Evolutionary conservation across 805 yeast genomes (phyloP).

Genomic region (Candida andamanensis): DNA sequence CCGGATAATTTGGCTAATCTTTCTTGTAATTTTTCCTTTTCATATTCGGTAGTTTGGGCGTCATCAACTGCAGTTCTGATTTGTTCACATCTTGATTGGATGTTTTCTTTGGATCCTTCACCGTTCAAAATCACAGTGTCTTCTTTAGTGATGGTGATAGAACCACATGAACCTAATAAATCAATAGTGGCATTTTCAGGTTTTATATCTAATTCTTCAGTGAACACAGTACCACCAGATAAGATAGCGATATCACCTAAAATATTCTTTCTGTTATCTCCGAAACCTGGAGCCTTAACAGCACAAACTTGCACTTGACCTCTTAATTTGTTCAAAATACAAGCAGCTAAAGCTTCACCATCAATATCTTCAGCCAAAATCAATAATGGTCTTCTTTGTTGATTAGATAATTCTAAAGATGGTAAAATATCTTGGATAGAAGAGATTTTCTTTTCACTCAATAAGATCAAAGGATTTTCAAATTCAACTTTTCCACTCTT

Average conservation of each 20-base stretch:
- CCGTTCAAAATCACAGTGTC: conserved; percentile 94
- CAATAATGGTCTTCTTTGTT: conserved; percentile 86
- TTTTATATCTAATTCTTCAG: conserved; percentile 92
- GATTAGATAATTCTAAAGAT: conserved; percentile 87
- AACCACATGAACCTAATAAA: conserved; percentile 85
- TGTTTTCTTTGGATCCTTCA: conserved; percentile 76
- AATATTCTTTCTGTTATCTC: conserved; percentile 96
- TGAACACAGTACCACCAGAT: conserved; percentile 87
- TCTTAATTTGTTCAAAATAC: conserved; percentile 93
- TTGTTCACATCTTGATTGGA: conserved; percentile 87
- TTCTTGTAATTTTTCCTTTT: conserved; percentile 94
- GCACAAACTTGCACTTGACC: conserved; percentile 98
- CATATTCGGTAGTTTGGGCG: conserved; percentile 78
- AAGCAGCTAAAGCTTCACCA: conserved; percentile 98
- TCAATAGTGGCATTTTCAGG: conserved; percentile 92
- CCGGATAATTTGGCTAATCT: conserved; percentile 95
- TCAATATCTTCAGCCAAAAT: conserved; percentile 94
- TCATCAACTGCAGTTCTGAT: conserved; percentile 79
- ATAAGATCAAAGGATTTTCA: conserved; percentile 83
- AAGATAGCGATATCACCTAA: conserved; percentile 92
- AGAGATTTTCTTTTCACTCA: conserved; percentile 87
- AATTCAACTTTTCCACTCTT: conserved; percentile 92
- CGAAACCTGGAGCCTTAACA: conserved; percentile 98
- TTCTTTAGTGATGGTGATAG: conserved; percentile 89
- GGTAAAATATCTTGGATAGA: conserved; percentile 90